Evolutionary conservation across 2,329 filamentous ascomycete species (phyloP), one percentile per base, ranked within the genome.

Genomic region (Cordyceps cateniannulata): DNA sequence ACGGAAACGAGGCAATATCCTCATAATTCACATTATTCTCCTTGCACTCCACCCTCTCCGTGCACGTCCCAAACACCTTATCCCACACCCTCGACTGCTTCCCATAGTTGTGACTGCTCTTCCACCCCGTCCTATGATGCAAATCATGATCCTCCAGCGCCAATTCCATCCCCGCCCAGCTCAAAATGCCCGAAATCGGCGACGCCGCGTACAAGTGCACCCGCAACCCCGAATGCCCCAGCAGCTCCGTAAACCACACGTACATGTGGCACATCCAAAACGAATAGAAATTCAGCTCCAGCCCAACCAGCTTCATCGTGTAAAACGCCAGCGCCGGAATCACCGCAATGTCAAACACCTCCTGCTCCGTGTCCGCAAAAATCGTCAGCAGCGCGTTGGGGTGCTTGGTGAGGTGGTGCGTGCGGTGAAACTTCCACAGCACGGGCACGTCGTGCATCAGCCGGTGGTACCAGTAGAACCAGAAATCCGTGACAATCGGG

Each of bases 221-320:
- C 2, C 76, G 72, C 25, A 78, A 59, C 0, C 75, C 75, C 24
- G 69, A 73, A 59, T 77, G 75, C 7, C 75, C 75, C 20, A 69
- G 65, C 4, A 76, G 55, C 62, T 77, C 75, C 14, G 73, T 66
- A 65, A 72, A 79, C 7, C 74, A 68, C 25, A 79, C 69, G 52
- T 76, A 79, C 60, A 75, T 69, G 59, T 77, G 73, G 65, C 76
- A 78, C 18, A 79, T 63, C 76, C 76, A 79, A 74, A 73, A 76
- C 35, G 77, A 75, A 50, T 78, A 78, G 64, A 79, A 79, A 3
- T 73, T 74, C 71, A 79, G 73, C 0, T 75, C 75, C 7, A 78
- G 38, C 0, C 75, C 74, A 38, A 69, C 9, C 2, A 58, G n/a
- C 57, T 69, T 73, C 40, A 78, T 59, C 1, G 69, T 71, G 42